Percentiles rank a stretch among this genome's conserved stretches.
These are phyloP conservation scores for Isatis lusitanica DNA, from an alignment of 441 rosid genomes.

Conservation along the genomic window DNA sequence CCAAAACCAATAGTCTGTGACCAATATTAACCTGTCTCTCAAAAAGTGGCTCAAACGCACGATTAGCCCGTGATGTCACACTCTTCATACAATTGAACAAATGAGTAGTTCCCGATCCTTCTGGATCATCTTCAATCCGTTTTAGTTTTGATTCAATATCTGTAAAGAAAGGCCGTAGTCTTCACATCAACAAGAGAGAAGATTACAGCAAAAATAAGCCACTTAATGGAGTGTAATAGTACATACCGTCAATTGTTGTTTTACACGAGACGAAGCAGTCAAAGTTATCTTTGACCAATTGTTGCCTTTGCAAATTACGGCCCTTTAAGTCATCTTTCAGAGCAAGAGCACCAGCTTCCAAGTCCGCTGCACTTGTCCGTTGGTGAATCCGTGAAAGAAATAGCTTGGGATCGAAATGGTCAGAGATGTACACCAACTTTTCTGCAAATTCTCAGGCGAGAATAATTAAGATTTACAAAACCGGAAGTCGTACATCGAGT, in stretches of 20 bases:
- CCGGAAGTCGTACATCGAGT: neutral
- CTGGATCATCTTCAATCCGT: constrained; percentile 97
- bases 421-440: constrained; percentile 88
- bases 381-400: constrained; percentile 90
- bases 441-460: constrained; percentile 54
- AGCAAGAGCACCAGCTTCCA: constrained; percentile 92
- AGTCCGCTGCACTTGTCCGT: constrained; percentile 74
- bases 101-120: constrained; percentile 93
- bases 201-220: constrained; percentile 10
- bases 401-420: constrained; percentile 84
- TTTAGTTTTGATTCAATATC: constrained; percentile 94
- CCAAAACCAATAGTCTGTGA: neutral
- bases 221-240: constrained; percentile 23
- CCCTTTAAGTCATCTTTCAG: constrained; percentile 93
- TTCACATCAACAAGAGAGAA: constrained; percentile 27
- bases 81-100: constrained; percentile 81
- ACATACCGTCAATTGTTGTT: constrained; percentile 98
- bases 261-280: constrained; percentile 99
- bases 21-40: constrained; percentile 84
- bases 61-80: constrained; percentile 76
- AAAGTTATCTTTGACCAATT: constrained; percentile 93
- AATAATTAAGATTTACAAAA: neutral
- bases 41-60: constrained; percentile 91
- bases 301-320: constrained; percentile 88
- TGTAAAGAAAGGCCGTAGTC: constrained; percentile 34